These are phyloP conservation scores for Crotalaria pallida DNA, from an alignment of 306 rosid genomes.

Conservation along the genomic window DNA sequence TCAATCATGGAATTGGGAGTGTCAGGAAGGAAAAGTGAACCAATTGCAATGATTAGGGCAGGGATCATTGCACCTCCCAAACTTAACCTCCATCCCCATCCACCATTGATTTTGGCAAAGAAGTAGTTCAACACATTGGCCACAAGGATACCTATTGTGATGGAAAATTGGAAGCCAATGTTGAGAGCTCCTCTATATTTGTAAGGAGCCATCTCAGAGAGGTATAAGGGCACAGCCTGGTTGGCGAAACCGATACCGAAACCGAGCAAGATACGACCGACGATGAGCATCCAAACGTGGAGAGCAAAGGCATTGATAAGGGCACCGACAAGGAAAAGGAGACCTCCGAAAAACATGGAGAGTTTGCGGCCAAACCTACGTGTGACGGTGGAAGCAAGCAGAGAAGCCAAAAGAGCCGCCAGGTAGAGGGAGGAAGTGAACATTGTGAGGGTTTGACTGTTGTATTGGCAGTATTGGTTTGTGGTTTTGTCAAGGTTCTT, in stretches of 20 bases:
- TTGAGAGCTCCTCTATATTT: conserved; percentile 77
- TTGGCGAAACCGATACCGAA: conserved; percentile 86
- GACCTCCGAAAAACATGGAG: conserved; percentile 83
- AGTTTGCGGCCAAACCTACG: conserved; percentile 67
- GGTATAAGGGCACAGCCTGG: conserved; percentile 96
- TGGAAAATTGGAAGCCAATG: conserved; percentile 75
- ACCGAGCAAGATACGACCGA: no score
- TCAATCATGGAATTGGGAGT: conserved; percentile 91
- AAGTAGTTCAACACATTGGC: conserved; percentile 81
- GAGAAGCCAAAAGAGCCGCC: no score
- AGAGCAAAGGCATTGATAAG: conserved; percentile 62
- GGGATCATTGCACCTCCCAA: conserved; percentile 93
- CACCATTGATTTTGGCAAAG: conserved; percentile 78
- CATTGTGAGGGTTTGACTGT: conserved; percentile 64
- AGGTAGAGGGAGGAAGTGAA: no score
- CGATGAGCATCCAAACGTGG: conserved; percentile 61
- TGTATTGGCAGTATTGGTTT: conserved; percentile 77
- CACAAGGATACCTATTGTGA: no score
- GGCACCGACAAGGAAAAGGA: conserved; percentile 69
- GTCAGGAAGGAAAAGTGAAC: conserved; percentile 68
- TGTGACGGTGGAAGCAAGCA: no score
- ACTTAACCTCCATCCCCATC: conserved; percentile 98
- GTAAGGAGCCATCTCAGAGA: conserved; percentile 94
- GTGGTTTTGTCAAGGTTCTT: conserved; percentile 23
- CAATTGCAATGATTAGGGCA: conserved; percentile 57